A percentile compares a stretch with the other conserved stretches of the same genome.
Evolutionary conservation across 495 filamentous ascomycete genomes (phyloP).

Genomic region (Daldinia caldariorum): DNA sequence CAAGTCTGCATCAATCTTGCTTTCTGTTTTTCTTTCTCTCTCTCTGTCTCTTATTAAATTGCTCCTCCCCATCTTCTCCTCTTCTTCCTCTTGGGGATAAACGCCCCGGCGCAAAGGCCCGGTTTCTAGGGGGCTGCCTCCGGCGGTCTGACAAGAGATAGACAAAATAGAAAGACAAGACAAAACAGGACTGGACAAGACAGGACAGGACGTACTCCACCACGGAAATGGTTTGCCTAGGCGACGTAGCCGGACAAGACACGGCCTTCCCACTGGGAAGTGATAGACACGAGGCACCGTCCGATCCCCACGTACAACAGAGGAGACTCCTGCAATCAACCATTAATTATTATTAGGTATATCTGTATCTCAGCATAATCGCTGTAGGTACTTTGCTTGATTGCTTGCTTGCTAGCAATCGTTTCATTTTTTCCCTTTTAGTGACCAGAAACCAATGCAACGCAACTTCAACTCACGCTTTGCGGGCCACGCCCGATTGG

Average conservation of each 20-base stretch:
- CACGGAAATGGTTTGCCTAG: conserved; percentile 53
- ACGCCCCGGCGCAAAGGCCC: neutral
- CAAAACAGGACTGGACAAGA: too few relatives aligned
- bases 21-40: conserved; percentile 5
- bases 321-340: conserved; percentile 60
- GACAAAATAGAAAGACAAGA: too few relatives aligned
- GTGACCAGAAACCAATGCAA: conserved; percentile 32
- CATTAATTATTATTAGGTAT: conserved; percentile 9
- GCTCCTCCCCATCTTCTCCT: too few relatives aligned
- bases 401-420: conserved; percentile 30
- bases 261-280: conserved; percentile 50
- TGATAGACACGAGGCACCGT: conserved; percentile 65
- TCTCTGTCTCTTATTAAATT: conserved; percentile 4
- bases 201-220: conserved; percentile 62
- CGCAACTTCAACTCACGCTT: conserved; percentile 64
- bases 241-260: conserved; percentile 58
- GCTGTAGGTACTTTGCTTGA: neutral
- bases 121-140: conserved; percentile 12
- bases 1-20: too few relatives aligned
- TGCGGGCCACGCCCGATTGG: conserved; percentile 54
- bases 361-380: conserved; percentile 37
- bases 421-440: conserved; percentile 16
- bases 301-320: conserved; percentile 74
- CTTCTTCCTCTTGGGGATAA: neutral
- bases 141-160: conserved; percentile 50